A percentile compares a stretch with the other conserved stretches of the same genome.
These are phyloP conservation scores for Nigrospora sphaerica DNA, from an alignment of 2,329 filamentous ascomycete species.

Conservation along the genomic window DNA sequence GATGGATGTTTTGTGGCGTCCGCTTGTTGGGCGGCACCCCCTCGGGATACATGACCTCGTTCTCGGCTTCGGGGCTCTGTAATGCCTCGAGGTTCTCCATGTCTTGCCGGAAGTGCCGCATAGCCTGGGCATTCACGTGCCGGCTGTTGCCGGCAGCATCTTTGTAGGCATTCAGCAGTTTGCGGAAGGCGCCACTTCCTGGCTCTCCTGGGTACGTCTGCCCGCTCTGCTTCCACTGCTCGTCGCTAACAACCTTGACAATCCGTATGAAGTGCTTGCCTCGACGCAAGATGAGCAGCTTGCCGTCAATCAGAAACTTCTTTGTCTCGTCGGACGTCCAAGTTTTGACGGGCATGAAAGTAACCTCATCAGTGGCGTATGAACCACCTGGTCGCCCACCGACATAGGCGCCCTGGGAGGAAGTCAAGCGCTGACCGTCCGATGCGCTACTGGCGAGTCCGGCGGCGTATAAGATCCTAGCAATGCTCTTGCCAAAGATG, in stretches of 20 bases:
- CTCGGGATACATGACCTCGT: background rate
- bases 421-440: slow-evolving; percentile 53
- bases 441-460: slow-evolving; percentile 49
- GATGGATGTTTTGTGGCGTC: too few species aligned
- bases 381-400: slow-evolving; percentile 38
- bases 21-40: background rate
- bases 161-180: too few species aligned
- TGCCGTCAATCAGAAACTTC: slow-evolving; percentile 53
- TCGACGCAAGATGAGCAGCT: slow-evolving; percentile 52
- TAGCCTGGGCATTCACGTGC: background rate
- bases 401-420: slow-evolving; percentile 52
- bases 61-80: background rate
- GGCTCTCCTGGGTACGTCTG: slow-evolving; percentile 46
- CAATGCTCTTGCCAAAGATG: slow-evolving; percentile 38
- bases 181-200: slow-evolving; percentile 7
- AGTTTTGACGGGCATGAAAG: slow-evolving; percentile 55
- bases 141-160: too few species aligned
- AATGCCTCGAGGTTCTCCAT: background rate
- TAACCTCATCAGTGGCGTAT: slow-evolving; percentile 33
- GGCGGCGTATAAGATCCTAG: slow-evolving; percentile 50
- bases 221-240: slow-evolving; percentile 43
- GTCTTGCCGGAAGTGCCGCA: background rate
- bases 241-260: slow-evolving; percentile 51
- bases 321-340: slow-evolving; percentile 50
- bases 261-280: slow-evolving; percentile 59